Percentiles rank a stretch among this genome's conserved stretches.
phyloP scores from a whole-genome alignment of 1,284 basidiomycete genomes.

The Apiotrichum mycotoxinovorans region DNA sequence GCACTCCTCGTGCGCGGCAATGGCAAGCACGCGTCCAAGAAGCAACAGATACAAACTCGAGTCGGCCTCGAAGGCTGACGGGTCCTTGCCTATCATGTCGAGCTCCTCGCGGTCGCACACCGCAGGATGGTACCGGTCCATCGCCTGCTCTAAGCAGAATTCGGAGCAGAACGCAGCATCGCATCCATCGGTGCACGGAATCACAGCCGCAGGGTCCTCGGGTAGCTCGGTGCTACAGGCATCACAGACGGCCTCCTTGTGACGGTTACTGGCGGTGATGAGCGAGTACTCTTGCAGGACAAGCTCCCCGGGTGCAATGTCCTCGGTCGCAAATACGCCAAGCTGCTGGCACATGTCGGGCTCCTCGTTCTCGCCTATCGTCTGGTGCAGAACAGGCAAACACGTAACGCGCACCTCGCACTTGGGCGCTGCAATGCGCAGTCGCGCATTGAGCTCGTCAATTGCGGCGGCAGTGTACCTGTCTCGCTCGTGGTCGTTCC shows the following conservation, averaged over 20 bases:
- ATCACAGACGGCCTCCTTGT: constrained; percentile 16
- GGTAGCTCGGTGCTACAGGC: constrained; percentile 14
- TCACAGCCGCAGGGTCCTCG: background rate
- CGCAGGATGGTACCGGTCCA: constrained; percentile 18
- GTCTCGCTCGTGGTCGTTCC: constrained; percentile 18
- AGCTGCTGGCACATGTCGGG: constrained; percentile 12
- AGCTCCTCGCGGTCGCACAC: constrained; percentile 12
- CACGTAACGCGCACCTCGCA: constrained; percentile 11
- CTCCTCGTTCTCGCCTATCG: background rate
- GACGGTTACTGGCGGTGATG: constrained; percentile 16
- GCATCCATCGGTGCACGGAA: constrained; percentile 15
- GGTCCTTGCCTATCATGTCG: constrained; percentile 19
- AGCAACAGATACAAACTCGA: constrained; percentile 13
- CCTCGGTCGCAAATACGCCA: constrained; percentile 17
- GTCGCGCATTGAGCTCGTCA: constrained; percentile 9
- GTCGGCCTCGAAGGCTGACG: constrained; percentile 9
- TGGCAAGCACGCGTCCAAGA: constrained; percentile 15
- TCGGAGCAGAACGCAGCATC: constrained; percentile 16
- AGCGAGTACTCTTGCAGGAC: constrained; percentile 16
- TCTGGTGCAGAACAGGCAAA: constrained; percentile 10
- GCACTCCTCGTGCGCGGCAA: constrained; percentile 6
- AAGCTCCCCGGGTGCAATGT: constrained; percentile 18
- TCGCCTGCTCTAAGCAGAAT: constrained; percentile 7
- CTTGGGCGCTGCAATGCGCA: constrained; percentile 10
- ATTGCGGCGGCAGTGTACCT: constrained; percentile 10